A percentile compares a stretch with the other conserved stretches of the same genome.
Evolutionary conservation across 1,284 basidiomycete genomes (phyloP).

Genomic region (Veloboletus limbatus): DNA sequence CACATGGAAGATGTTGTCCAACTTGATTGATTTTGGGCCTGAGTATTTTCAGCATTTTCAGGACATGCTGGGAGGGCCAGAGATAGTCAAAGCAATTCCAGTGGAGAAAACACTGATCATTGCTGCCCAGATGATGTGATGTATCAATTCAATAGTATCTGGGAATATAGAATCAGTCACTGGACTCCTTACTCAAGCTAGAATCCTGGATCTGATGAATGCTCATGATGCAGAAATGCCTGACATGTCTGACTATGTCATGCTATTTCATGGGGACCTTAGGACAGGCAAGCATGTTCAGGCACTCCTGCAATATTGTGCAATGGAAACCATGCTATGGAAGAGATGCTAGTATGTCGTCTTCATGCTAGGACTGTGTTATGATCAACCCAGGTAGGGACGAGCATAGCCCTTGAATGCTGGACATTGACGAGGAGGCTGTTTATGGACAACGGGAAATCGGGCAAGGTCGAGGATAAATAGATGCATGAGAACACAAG

Average conservation of each 20-base stretch:
- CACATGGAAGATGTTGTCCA: background rate
- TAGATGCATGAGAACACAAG: no score
- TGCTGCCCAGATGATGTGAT: background rate
- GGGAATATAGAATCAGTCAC: constrained; percentile 2
- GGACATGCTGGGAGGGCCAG: accelerated
- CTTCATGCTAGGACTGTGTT: constrained; percentile 1
- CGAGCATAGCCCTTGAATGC: no score
- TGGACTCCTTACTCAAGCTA: background rate
- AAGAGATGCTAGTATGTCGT: background rate
- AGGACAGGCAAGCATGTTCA: background rate
- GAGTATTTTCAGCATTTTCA: constrained; percentile 3
- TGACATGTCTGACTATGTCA: background rate
- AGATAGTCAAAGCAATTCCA: background rate
- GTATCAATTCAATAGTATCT: constrained; percentile 1
- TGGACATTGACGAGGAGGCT: no score
- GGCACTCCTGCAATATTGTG: background rate
- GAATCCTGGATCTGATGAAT: background rate
- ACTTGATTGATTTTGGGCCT: background rate
- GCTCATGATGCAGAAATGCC: background rate
- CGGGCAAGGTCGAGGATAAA: no score
- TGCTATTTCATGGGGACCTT: constrained; percentile 3
- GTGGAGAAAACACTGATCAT: background rate
- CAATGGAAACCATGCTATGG: constrained; percentile 3
- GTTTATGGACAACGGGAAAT: no score
- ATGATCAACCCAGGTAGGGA: no score